phyloP scores from a whole-genome alignment of 306 rosid species.

The Dicorynia guianensis region DNA sequence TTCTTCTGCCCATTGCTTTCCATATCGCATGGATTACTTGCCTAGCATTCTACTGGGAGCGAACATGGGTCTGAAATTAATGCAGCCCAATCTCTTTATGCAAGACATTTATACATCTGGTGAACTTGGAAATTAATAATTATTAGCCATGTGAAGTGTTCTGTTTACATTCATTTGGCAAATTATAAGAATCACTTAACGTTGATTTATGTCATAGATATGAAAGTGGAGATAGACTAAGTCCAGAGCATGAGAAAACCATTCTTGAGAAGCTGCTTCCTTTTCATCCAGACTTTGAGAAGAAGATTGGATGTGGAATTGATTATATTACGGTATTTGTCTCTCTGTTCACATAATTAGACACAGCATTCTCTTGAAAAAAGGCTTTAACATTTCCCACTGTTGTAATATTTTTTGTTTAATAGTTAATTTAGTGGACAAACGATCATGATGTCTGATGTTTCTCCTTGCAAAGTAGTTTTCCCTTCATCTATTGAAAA shows the following conservation, averaged over 20 bases:
- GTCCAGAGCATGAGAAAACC: conserved; percentile 84
- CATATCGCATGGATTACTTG: neutral
- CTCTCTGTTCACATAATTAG: neutral
- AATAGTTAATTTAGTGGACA: too few relatives aligned
- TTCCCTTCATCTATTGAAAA: neutral
- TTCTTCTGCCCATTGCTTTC: neutral
- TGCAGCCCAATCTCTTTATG: neutral
- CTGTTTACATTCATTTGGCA: conserved; percentile 20
- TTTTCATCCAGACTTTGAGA: conserved; percentile 77
- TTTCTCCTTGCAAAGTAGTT: conserved; percentile 20
- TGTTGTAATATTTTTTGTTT: too few relatives aligned
- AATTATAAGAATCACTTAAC: conserved; percentile 28
- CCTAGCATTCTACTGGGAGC: neutral
- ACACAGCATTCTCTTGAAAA: neutral
- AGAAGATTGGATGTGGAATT: conserved; percentile 91
- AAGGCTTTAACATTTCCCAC: too few relatives aligned
- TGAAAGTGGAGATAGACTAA: conserved; percentile 75
- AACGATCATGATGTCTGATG: conserved; percentile 4
- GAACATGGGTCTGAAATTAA: conserved; percentile 11
- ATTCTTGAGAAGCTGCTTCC: conserved; percentile 90
- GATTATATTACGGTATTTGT: conserved; percentile 75
- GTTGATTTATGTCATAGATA: conserved; percentile 59
- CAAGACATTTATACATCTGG: neutral
- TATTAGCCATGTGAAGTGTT: neutral
- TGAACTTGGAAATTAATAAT: conserved; percentile 13